A percentile compares a stretch with the other conserved stretches of the same genome.
Evolutionary conservation across 140 eudicot genomes (phyloP).

Genomic region (Anethum foeniculum): DNA sequence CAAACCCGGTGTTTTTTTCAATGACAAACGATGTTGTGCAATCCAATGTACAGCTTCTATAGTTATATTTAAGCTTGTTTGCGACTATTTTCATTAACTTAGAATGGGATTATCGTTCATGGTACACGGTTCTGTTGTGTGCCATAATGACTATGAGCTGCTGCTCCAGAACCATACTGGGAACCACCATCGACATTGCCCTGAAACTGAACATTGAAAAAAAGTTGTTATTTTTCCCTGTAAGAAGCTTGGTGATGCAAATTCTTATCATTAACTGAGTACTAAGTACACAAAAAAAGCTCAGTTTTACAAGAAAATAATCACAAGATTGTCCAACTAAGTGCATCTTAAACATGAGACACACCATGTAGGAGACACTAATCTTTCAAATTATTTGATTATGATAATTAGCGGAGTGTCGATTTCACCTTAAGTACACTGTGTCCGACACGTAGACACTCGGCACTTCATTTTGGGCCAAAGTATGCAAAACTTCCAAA

Average conservation of each 20-base stretch:
- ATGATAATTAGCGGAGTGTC: not conserved
- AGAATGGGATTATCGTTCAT: not conserved
- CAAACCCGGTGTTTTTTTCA: not conserved
- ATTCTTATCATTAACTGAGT: not conserved
- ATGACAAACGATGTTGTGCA: not conserved
- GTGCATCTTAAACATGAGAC: not conserved
- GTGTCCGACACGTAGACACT: not conserved
- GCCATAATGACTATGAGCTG: constrained; percentile 26
- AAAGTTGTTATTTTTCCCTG: not conserved
- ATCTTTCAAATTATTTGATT: not conserved
- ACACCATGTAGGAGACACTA: not conserved
- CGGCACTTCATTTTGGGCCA: not conserved
- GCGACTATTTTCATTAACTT: not conserved
- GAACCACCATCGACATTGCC: constrained; percentile 28
- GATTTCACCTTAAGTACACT: not conserved
- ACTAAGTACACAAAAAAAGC: not conserved
- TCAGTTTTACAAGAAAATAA: not conserved
- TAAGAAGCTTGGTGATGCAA: not conserved
- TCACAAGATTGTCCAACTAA: not conserved
- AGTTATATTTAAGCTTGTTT: not conserved
- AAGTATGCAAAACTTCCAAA: too few relatives aligned
- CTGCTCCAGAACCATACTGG: constrained; percentile 28
- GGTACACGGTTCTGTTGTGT: constrained; percentile 31
- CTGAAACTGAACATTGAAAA: constrained; percentile 24
- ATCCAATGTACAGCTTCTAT: not conserved